These are phyloP conservation scores for sunflower (Helianthus annuus) DNA, from an alignment of 129 eudicot species.

Conservation along the genomic window HanXRQr2.0-SUNRISE NC_035444.2:60818213-60818712, in stretches of 20 bases:
- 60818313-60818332: not conserved
- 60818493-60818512: constrained; percentile 61
- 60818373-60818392: not conserved
- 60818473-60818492: constrained; percentile 8
- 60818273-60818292: not conserved
- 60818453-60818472: not conserved
- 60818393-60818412: not conserved
- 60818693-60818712: not conserved
- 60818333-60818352: not conserved
- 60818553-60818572: constrained; percentile 44
- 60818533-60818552: constrained; percentile 38
- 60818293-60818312: not conserved
- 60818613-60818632: constrained; percentile 35
- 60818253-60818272: not conserved
- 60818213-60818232: not conserved
- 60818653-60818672: not conserved
- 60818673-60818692: not conserved
- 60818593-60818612: constrained; percentile 33
- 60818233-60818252: not conserved
- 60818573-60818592: constrained; percentile 38
- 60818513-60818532: constrained; percentile 27
- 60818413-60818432: constrained; percentile 3
- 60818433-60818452: not conserved
- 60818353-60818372: not conserved
- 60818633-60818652: constrained; percentile 46